Evolutionary conservation across 2,329 filamentous ascomycete genomes (phyloP).

Genomic region (Pseudogymnoascus sp.): DNA sequence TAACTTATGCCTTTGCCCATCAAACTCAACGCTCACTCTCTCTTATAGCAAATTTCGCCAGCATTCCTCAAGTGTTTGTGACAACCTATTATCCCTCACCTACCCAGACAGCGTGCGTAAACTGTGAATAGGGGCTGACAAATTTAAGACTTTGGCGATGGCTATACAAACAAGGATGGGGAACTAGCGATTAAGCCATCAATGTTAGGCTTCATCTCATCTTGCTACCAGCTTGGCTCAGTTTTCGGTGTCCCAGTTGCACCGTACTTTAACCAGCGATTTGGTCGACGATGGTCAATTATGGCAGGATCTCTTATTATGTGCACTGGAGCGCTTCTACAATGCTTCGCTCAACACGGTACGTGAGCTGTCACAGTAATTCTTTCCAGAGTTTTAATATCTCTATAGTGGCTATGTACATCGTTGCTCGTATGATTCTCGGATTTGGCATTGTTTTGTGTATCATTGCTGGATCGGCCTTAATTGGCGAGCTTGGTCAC

Average conservation of each 20-base stretch:
- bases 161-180: background rate
- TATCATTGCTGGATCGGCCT: conserved; percentile 45
- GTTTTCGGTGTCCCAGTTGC: conserved; percentile 49
- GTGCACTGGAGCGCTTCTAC: conserved; percentile 48
- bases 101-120: background rate
- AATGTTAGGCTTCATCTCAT: conserved; percentile 43
- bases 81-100: background rate
- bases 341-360: conserved; percentile 39
- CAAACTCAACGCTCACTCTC: background rate
- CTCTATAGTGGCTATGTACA: conserved; percentile 41
- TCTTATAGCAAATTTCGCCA: background rate
- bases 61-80: background rate
- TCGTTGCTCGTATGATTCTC: conserved; percentile 44
- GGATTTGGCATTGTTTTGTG: conserved; percentile 47
- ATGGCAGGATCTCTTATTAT: conserved; percentile 49
- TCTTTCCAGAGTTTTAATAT: conserved; percentile 13
- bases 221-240: conserved; percentile 50
- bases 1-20: conserved; percentile 26
- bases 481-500: conserved; percentile 50
- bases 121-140: background rate
- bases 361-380: background rate
- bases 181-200: background rate
- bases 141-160: background rate
- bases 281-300: conserved; percentile 47
- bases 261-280: conserved; percentile 42